phyloP scores from a whole-genome alignment of 75 land plant genomes.

The Chamaecyparis obtusa region DNA sequence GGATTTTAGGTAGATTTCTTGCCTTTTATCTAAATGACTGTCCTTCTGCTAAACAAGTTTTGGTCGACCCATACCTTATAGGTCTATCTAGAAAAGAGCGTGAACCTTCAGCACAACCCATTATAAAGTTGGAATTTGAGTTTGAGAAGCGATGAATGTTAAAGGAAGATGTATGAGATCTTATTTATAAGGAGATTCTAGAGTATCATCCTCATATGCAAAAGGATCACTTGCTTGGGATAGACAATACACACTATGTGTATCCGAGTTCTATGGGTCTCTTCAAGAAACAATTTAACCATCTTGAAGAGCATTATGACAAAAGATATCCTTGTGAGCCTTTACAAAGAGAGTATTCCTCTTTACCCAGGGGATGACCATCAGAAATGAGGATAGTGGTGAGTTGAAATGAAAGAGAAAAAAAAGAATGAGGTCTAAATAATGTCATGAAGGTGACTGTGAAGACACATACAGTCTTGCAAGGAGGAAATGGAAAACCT shows the following conservation, averaged over 20 bases:
- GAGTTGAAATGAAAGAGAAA: background rate
- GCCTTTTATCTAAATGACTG: conserved; percentile 67
- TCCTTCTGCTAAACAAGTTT: conserved; percentile 56
- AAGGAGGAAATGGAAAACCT: background rate
- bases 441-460: background rate
- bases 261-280: conserved; percentile 45
- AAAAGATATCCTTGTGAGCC: conserved; percentile 42
- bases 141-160: conserved; percentile 39
- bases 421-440: background rate
- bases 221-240: conserved; percentile 38
- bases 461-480: background rate
- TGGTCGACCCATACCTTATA: background rate
- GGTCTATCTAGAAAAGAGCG: conserved; percentile 4
- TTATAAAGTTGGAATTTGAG: conserved; percentile 50
- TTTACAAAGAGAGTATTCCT: conserved; percentile 48
- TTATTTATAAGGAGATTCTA: conserved; percentile 38
- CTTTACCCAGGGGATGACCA: conserved; percentile 32
- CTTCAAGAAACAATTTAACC: conserved; percentile 50
- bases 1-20: conserved; percentile 50
- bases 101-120: conserved; percentile 42
- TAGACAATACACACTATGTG: conserved; percentile 19
- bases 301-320: conserved; percentile 52
- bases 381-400: background rate
- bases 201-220: conserved; percentile 52
- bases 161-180: conserved; percentile 43